Conservation (phyloP, 495 filamentous ascomycete genomes). For the Oidiodendron maius region DNA sequence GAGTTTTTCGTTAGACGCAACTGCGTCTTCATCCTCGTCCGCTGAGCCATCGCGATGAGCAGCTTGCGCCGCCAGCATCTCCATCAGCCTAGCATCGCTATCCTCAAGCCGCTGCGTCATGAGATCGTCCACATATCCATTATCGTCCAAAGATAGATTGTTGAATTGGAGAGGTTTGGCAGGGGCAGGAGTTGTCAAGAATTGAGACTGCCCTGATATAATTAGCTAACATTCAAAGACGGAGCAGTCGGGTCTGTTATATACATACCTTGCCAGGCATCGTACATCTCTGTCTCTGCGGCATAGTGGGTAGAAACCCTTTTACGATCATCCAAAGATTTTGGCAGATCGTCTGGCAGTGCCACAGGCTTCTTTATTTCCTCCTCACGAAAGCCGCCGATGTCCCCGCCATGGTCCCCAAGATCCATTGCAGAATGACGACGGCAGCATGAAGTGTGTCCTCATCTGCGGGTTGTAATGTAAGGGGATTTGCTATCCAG, state of each 20-base stretch:
- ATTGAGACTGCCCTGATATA: conserved; percentile 83
- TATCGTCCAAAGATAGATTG: conserved; percentile 71
- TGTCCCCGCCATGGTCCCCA: conserved; percentile 40
- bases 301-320: conserved; percentile 47
- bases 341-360: conserved; percentile 83
- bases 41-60: conserved; percentile 69
- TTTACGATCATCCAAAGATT: conserved; percentile 82
- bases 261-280: conserved; percentile 90
- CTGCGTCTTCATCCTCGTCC: conserved; percentile 71
- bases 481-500: neutral
- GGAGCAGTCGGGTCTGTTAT: neutral
- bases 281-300: conserved; percentile 92
- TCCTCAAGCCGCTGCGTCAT: conserved; percentile 60
- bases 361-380: conserved; percentile 16
- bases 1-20: conserved; percentile 66
- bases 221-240: conserved; percentile 11
- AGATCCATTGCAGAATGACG: conserved; percentile 44
- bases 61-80: conserved; percentile 93
- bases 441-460: conserved; percentile 17
- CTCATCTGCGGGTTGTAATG: conserved; percentile 11
- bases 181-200: conserved; percentile 76
- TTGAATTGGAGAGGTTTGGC: conserved; percentile 81
- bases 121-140: conserved; percentile 55
- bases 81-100: conserved; percentile 81
- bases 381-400: conserved; percentile 30